Base-by-base conservation (phyloP, 176 grass and related monocot species). In the Echinochloa phyllopogon region DNA sequence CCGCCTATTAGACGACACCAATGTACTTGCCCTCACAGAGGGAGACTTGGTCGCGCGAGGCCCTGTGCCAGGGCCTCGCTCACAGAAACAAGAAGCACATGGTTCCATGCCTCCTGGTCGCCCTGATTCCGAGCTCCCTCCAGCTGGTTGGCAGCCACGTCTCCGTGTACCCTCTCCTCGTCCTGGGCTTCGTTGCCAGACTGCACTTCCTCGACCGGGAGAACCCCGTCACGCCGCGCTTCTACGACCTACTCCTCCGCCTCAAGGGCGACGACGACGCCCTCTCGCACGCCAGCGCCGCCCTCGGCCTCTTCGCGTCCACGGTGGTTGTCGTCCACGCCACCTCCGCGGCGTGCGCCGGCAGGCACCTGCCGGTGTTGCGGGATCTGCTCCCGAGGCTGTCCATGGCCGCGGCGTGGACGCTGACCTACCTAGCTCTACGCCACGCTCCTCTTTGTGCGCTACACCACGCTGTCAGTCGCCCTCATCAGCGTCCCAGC, bases 141-240 rank as follows among this genome's bases (percentile, higher is more conserved):
- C 76, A 75, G 13, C 65, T 84, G 6, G 5, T 84, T 36, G 74
- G 53, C 58, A 9, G 37, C 76, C 72, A 80, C 21, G 36, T 68
- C 40, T 58, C 87, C 68, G 73, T 69, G 6, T 84, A 74, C 25
- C 47, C 68, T 15, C 17, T 59, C 0, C 58, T 60, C 0, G 48
- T 89, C 25, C 23, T 89, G 0, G 77, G 42, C 68, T 75, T 89
- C 62, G 29, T 89, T 82, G 73, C 83, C 47, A 89, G 47, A 48
- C 82, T 89, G 6, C 61, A 75, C 66, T 24, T 78, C 75, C 75
- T 89, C 14, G 71, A 25, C 18, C 5, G 55, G 58, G 69, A 84
- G 39, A 10, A 84, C 58, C 81, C 87, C 7, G 40, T 13, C 82
- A 89, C 82, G 15, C 87, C 87, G 18, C 82, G 74, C 27, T 85